These are phyloP conservation scores for Eutrema japonicum DNA, from an alignment of 345 rosid genomes.

Conservation along the genomic window DNA sequence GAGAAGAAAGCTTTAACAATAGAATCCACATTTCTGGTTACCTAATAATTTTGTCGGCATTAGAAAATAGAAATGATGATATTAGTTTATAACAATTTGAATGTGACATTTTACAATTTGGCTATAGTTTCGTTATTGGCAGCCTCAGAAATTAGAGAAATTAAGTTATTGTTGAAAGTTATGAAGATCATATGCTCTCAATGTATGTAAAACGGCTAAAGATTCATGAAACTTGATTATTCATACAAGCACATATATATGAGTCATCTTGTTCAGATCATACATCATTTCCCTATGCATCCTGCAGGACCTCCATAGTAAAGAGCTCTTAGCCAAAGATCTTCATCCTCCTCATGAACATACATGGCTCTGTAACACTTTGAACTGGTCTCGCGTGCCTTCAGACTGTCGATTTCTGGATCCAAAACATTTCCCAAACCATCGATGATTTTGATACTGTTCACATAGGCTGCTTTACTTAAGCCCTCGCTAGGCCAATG, in stretches of 20 bases:
- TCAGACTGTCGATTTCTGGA: not conserved
- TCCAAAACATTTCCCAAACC: not conserved
- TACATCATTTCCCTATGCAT: conserved; percentile 21
- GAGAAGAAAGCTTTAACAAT: conserved; percentile 11
- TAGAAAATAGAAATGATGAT: not conserved
- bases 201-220: not conserved
- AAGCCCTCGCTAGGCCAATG: conserved; percentile 25
- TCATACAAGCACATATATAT: not conserved
- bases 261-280: not conserved
- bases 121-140: conserved; percentile 17
- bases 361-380: conserved; percentile 13
- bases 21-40: conserved; percentile 11
- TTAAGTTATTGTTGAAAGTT: not conserved
- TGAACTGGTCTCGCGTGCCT: not conserved
- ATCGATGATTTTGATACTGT: not conserved
- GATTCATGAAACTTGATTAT: conserved; percentile 5
- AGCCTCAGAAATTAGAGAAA: not conserved
- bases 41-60: conserved; percentile 20
- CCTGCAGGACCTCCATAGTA: conserved; percentile 35
- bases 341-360: not conserved
- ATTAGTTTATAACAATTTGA: not conserved
- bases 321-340: conserved; percentile 7
- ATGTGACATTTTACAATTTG: not conserved
- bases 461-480: conserved; percentile 10
- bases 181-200: not conserved